Evolutionary conservation across 805 yeast genomes (phyloP).

Genomic region (Saturnispora galanensis): DNA sequence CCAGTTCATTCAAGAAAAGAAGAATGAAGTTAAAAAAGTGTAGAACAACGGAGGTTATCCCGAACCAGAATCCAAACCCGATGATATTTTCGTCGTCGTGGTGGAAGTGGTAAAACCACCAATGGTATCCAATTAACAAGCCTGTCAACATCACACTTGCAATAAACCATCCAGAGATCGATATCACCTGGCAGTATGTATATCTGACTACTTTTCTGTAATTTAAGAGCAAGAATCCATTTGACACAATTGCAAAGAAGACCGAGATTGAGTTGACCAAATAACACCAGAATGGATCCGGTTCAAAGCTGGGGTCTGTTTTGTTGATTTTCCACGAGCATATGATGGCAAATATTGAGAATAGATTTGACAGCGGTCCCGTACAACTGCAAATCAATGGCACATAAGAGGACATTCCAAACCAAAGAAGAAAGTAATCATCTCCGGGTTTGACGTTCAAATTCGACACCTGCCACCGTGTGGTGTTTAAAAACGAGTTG

Average conservation of each 20-base stretch:
- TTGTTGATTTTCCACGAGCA: slow-evolving; percentile 45
- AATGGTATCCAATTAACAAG: slow-evolving; percentile 31
- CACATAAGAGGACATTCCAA: slow-evolving; percentile 52
- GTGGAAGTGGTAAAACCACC: slow-evolving; percentile 16
- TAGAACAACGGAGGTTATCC: slow-evolving; percentile 51
- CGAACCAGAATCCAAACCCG: slow-evolving; percentile 74
- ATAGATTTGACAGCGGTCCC: slow-evolving; percentile 71
- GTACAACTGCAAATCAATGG: slow-evolving; percentile 71
- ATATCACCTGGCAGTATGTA: slow-evolving; percentile 48
- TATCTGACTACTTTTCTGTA: slow-evolving; percentile 52
- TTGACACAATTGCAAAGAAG: slow-evolving; percentile 56
- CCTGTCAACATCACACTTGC: slow-evolving; percentile 47
- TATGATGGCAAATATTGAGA: slow-evolving; percentile 60
- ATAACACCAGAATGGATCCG: slow-evolving; percentile 30
- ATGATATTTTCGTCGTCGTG: slow-evolving; percentile 17
- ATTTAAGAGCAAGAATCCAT: slow-evolving; percentile 59
- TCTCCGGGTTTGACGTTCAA: slow-evolving; percentile 27
- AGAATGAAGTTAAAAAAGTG: slow-evolving; percentile 50
- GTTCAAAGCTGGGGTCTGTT: background rate
- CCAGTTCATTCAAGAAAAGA: slow-evolving; percentile 49
- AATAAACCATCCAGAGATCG: slow-evolving; percentile 53
- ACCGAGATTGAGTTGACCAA: slow-evolving; percentile 56
- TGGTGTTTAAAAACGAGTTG: slow-evolving; percentile 19
- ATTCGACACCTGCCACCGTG: slow-evolving; percentile 24
- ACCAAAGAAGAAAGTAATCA: slow-evolving; percentile 40